These are phyloP conservation scores for Termitomyces titanicus DNA, from an alignment of 768 basidiomycete genomes.

Conservation along the genomic window DNA sequence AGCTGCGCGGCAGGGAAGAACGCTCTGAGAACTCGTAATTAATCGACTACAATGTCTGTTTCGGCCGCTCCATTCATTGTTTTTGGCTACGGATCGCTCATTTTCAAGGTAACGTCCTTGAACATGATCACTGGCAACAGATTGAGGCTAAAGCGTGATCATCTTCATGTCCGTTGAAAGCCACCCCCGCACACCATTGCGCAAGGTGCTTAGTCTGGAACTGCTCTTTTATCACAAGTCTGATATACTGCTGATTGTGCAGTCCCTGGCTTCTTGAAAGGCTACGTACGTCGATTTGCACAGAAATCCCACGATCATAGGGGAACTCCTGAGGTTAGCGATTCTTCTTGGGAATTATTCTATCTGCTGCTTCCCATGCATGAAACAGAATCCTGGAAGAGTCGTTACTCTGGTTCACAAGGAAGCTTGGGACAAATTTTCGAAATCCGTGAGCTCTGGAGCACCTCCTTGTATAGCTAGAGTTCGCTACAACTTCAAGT, in stretches of 20 bases:
- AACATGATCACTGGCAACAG: neutral
- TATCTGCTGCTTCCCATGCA: neutral
- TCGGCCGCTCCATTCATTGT: slow-evolving; percentile 52
- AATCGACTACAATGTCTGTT: neutral
- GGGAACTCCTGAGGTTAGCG: slow-evolving; percentile 74
- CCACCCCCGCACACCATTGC: slow-evolving; percentile 77
- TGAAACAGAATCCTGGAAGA: slow-evolving; percentile 67
- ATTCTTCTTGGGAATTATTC: neutral
- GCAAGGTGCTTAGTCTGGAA: slow-evolving; percentile 43
- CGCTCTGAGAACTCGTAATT: neutral
- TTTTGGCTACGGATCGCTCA: slow-evolving; percentile 91
- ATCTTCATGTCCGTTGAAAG: slow-evolving; percentile 31
- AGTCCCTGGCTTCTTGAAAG: slow-evolving; percentile 86
- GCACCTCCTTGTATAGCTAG: neutral
- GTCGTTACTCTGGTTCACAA: slow-evolving; percentile 90
- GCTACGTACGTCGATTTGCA: slow-evolving; percentile 86
- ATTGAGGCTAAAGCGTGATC: neutral
- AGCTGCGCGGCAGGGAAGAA: neutral
- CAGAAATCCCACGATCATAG: slow-evolving; percentile 92
- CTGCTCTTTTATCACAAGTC: neutral
- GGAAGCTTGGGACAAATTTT: slow-evolving; percentile 81
- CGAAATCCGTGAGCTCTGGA: slow-evolving; percentile 52
- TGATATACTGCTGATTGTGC: neutral
- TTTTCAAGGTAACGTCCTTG: slow-evolving; percentile 69
- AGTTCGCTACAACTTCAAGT: neutral